These are phyloP conservation scores for Physcomitrium patens DNA, from an alignment of 225 moss, liverwort and hornwort genomes.

Conservation along the genomic window DNA sequence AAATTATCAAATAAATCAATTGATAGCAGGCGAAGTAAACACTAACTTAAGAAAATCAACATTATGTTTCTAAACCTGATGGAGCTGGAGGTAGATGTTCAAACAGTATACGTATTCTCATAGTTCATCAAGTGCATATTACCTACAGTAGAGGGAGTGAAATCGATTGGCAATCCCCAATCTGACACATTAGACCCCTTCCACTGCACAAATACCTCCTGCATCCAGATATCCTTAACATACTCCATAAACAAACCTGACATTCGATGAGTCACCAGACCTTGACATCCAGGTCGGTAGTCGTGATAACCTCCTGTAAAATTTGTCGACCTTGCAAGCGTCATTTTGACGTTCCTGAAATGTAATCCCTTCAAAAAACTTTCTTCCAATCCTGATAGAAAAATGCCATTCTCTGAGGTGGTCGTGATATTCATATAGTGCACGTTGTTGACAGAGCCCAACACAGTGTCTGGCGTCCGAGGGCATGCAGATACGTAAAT, in stretches of 20 bases:
- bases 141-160: conserved; percentile 50
- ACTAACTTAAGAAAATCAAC: background rate
- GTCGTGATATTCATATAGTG: conserved; percentile 71
- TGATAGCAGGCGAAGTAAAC: background rate
- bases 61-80: background rate
- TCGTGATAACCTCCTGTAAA: conserved; percentile 62
- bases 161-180: conserved; percentile 71
- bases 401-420: conserved; percentile 84
- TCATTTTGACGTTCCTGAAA: conserved; percentile 60
- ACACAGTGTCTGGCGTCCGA: conserved; percentile 40
- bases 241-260: conserved; percentile 75
- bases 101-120: background rate
- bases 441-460: conserved; percentile 64
- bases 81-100: background rate
- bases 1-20: background rate
- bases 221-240: conserved; percentile 52
- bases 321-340: conserved; percentile 37
- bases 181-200: conserved; percentile 33
- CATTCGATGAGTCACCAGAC: conserved; percentile 65
- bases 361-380: conserved; percentile 49
- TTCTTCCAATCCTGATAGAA: conserved; percentile 57
- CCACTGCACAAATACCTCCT: conserved; percentile 54
- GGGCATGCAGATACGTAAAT: conserved; percentile 79
- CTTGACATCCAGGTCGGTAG: conserved; percentile 84
- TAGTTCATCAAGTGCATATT: conserved; percentile 44